Evolutionary conservation across 2,329 filamentous ascomycete genomes (phyloP).

Genomic region (Fusarium albosuccineum): DNA sequence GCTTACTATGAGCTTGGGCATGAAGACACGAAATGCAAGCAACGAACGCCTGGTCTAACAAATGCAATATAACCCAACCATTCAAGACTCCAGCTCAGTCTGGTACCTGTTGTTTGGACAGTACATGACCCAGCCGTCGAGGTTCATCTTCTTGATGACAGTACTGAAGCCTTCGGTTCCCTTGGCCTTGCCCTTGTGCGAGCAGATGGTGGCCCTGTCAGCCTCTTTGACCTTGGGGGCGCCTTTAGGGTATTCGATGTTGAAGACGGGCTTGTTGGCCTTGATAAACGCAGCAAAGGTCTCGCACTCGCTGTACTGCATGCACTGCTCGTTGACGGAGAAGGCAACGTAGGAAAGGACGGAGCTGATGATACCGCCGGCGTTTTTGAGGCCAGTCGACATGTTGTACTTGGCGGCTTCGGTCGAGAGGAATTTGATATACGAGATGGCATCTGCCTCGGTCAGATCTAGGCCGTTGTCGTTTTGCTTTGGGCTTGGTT

Average conservation of each 20-base stretch:
- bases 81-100: slow-evolving; percentile 38
- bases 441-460: slow-evolving; percentile 67
- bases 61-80: background rate
- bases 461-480: slow-evolving; percentile 73
- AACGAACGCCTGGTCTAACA: background rate
- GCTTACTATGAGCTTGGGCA: too few species aligned
- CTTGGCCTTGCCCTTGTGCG: slow-evolving; percentile 50
- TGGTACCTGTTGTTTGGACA: slow-evolving; percentile 57
- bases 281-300: slow-evolving; percentile 69
- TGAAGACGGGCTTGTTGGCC: slow-evolving; percentile 76
- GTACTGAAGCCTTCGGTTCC: slow-evolving; percentile 69
- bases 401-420: slow-evolving; percentile 67
- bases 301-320: slow-evolving; percentile 70
- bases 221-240: slow-evolving; percentile 54
- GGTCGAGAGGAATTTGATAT: slow-evolving; percentile 69
- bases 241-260: slow-evolving; percentile 76
- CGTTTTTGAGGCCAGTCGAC: slow-evolving; percentile 77
- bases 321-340: slow-evolving; percentile 78
- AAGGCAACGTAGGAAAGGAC: slow-evolving; percentile 69
- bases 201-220: slow-evolving; percentile 59
- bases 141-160: slow-evolving; percentile 73
- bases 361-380: slow-evolving; percentile 67
- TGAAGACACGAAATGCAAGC: background rate
- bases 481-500: slow-evolving; percentile 59
- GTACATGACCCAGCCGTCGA: slow-evolving; percentile 73